phyloP scores from a whole-genome alignment of 306 rosid species.

The Geum urbanum region DNA sequence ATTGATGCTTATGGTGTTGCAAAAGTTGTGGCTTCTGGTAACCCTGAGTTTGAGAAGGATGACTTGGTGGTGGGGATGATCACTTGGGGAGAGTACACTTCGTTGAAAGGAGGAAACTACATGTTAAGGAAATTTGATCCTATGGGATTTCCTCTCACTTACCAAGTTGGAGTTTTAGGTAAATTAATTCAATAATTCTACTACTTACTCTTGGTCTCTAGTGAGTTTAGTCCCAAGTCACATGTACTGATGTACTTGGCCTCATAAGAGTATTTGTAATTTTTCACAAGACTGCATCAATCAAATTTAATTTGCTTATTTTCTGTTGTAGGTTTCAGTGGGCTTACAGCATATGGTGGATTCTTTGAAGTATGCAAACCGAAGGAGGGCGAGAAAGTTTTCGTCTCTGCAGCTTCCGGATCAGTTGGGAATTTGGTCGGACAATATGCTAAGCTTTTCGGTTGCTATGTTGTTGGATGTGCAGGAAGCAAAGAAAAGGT shows the following conservation, averaged over 20 bases:
- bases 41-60: slow-evolving; percentile 48
- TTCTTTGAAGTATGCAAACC: slow-evolving; percentile 51
- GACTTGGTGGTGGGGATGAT: slow-evolving; percentile 63
- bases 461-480: slow-evolving; percentile 82
- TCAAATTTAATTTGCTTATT: too few relatives aligned
- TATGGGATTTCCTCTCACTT: slow-evolving; percentile 50
- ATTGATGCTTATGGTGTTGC: slow-evolving; percentile 48
- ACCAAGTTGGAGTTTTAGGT: slow-evolving; percentile 65
- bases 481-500: slow-evolving; percentile 72
- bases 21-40: slow-evolving; percentile 57
- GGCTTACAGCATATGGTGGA: slow-evolving; percentile 69
- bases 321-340: slow-evolving; percentile 44
- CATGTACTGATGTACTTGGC: neutral
- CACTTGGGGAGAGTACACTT: slow-evolving; percentile 69
- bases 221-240: too few relatives aligned
- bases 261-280: too few relatives aligned
- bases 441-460: slow-evolving; percentile 61
- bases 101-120: slow-evolving; percentile 34
- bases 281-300: too few relatives aligned
- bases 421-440: slow-evolving; percentile 68
- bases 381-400: slow-evolving; percentile 73
- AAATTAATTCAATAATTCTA: too few relatives aligned
- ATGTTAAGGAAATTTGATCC: slow-evolving; percentile 52
- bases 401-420: slow-evolving; percentile 74
- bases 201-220: too few relatives aligned